phyloP scores from a whole-genome alignment of 2,329 filamentous ascomycete genomes.

The Hymenoscyphus occultus region DNA sequence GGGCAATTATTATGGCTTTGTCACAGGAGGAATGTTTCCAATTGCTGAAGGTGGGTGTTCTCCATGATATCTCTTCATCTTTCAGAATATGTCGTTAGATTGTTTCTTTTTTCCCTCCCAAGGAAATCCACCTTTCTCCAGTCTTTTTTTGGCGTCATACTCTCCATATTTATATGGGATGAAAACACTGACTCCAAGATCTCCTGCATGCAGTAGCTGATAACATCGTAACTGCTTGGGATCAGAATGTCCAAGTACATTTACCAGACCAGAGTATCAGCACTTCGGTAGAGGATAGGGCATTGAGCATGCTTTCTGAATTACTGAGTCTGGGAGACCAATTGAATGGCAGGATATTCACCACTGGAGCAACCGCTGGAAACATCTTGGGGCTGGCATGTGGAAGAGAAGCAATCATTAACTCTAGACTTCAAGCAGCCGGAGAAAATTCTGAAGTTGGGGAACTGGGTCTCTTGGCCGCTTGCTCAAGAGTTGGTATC shows the following conservation, averaged over 20 bases:
- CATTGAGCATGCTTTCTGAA: slow-evolving; percentile 66
- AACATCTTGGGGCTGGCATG: slow-evolving; percentile 65
- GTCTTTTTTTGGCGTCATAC: too few species aligned
- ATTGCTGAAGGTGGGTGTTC: slow-evolving; percentile 53
- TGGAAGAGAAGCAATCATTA: slow-evolving; percentile 67
- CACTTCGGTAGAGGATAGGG: slow-evolving; percentile 72
- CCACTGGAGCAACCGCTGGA: slow-evolving; percentile 67
- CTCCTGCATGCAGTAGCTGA: slow-evolving; percentile 58
- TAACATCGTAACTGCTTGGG: slow-evolving; percentile 68
- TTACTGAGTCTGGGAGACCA: slow-evolving; percentile 58
- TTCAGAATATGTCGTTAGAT: too few species aligned
- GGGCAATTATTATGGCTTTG: slow-evolving; percentile 75
- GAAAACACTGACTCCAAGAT: too few species aligned
- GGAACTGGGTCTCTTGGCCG: slow-evolving; percentile 65
- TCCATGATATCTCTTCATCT: too few species aligned
- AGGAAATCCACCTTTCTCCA: too few species aligned
- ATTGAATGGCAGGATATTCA: slow-evolving; percentile 76
- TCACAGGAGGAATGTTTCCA: slow-evolving; percentile 78
- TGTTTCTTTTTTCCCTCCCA: too few species aligned
- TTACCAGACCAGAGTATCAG: slow-evolving; percentile 71
- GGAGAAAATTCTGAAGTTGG: slow-evolving; percentile 51
- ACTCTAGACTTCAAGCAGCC: slow-evolving; percentile 35
- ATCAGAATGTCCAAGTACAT: slow-evolving; percentile 85
- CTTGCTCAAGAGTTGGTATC: slow-evolving; percentile 62
- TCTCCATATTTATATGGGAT: too few species aligned